A percentile compares a stretch with the other conserved stretches of the same genome.
Conservation (phyloP, 2,329 filamentous ascomycete genomes). For the Shiraia sp. region DNA sequence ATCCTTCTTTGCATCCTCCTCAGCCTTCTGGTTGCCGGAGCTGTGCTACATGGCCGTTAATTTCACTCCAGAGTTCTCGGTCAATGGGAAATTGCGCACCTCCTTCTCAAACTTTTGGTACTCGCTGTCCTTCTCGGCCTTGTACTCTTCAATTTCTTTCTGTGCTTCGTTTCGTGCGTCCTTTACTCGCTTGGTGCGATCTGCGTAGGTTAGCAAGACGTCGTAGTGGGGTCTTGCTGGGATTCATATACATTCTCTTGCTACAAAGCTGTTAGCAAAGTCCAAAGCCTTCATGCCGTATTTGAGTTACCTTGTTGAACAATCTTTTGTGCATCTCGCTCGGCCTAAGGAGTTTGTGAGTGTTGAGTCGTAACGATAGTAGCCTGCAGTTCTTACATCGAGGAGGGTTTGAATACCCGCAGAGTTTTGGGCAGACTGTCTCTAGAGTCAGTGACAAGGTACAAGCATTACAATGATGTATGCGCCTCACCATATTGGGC, state of each 20-base stretch:
- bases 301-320: conserved; percentile 80
- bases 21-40: conserved; percentile 78
- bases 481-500: conserved; percentile 31
- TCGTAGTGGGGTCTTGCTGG: conserved; percentile 4
- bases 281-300: background rate
- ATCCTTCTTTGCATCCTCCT: conserved; percentile 75
- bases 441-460: conserved; percentile 24
- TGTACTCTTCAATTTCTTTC: conserved; percentile 96
- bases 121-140: conserved; percentile 85
- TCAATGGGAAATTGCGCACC: conserved; percentile 48
- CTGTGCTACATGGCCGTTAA: conserved; percentile 69
- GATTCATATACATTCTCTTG: conserved; percentile 76
- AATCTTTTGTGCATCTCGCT: conserved; percentile 98
- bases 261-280: conserved; percentile 50
- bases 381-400: conserved; percentile 69
- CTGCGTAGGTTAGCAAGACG: conserved; percentile 50
- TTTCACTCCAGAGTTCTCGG: background rate
- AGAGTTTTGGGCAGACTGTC: conserved; percentile 95
- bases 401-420: conserved; percentile 97
- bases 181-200: conserved; percentile 95
- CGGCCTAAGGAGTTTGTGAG: conserved; percentile 67
- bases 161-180: conserved; percentile 96
- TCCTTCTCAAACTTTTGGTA: conserved; percentile 92
- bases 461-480: background rate
- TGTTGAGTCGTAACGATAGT: conserved; percentile 22